A percentile compares a stretch with the other conserved stretches of the same genome.
Conservation (phyloP, 2,329 filamentous ascomycete genomes). For the Paraphoma chrysanthemicola region DNA sequence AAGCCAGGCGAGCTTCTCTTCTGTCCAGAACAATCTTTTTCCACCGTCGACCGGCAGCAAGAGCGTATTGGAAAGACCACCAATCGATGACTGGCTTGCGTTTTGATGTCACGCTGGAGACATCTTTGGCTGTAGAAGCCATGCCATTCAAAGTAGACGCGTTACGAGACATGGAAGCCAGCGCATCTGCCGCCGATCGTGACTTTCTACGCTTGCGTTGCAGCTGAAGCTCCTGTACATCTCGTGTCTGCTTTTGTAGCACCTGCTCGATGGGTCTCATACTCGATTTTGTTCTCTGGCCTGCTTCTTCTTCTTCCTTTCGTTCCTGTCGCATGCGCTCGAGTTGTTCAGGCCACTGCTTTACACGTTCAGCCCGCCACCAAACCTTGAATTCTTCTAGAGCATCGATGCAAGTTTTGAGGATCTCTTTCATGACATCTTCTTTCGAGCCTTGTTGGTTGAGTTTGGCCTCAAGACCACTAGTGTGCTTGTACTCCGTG, state of each 20-base stretch:
- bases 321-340: background rate
- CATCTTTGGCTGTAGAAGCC: background rate
- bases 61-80: conserved; percentile 4
- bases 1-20: background rate
- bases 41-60: conserved; percentile 2
- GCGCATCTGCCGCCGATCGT: background rate
- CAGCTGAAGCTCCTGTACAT: background rate
- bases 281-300: too few species aligned
- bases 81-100: conserved; percentile 1
- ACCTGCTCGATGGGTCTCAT: background rate
- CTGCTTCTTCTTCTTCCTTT: background rate
- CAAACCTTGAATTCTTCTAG: background rate
- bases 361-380: background rate
- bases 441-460: background rate
- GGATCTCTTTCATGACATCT: background rate
- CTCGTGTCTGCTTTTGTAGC: background rate
- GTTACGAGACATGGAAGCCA: background rate
- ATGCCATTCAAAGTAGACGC: background rate
- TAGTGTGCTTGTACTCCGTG: background rate
- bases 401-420: background rate
- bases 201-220: background rate
- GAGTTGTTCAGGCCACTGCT: background rate
- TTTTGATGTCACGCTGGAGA: background rate
- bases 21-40: conserved; percentile 1
- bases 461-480: background rate